Conservation (phyloP, 2,329 filamentous ascomycete genomes). For the Sporothrix schenckii region DNA sequence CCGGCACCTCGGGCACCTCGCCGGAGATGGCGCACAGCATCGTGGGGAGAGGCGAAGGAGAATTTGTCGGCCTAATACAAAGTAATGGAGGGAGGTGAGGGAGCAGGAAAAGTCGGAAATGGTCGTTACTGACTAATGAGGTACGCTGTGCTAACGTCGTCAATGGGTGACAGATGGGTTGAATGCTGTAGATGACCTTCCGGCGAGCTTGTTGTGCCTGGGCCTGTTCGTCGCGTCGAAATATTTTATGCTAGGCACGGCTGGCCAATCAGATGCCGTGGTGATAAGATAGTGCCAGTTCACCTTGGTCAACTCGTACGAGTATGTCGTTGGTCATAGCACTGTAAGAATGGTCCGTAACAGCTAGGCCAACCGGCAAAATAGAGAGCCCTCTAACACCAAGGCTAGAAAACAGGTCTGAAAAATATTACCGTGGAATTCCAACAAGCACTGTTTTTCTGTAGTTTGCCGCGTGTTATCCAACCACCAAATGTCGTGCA, state of each 20-base stretch:
- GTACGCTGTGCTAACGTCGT: not conserved
- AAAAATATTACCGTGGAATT: too few relatives aligned
- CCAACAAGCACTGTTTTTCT: too few relatives aligned
- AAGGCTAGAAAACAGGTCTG: too few relatives aligned
- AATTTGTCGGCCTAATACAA: not conserved
- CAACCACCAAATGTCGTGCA: not conserved
- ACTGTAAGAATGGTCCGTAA: too few relatives aligned
- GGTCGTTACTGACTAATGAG: not conserved
- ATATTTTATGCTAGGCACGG: slow-evolving; percentile 31
- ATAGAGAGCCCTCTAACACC: too few relatives aligned
- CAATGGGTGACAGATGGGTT: not conserved
- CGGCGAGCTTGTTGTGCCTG: not conserved
- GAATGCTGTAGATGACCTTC: not conserved
- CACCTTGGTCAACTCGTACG: not conserved
- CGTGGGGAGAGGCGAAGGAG: not conserved
- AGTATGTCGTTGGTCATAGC: too few relatives aligned
- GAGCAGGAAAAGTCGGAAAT: not conserved
- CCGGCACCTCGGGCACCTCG: slow-evolving; percentile 91
- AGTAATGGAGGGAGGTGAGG: not conserved
- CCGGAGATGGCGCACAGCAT: slow-evolving; percentile 68
- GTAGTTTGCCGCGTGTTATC: too few relatives aligned
- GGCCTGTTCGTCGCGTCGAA: slow-evolving; percentile 29
- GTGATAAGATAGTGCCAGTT: slow-evolving; percentile 33
- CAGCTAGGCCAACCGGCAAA: too few relatives aligned
- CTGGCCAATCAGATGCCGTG: slow-evolving; percentile 33